Evolutionary conservation across 495 filamentous ascomycete species (phyloP), one percentile per base, ranked within the genome.

Genomic region (Penicillium lividum): DNA sequence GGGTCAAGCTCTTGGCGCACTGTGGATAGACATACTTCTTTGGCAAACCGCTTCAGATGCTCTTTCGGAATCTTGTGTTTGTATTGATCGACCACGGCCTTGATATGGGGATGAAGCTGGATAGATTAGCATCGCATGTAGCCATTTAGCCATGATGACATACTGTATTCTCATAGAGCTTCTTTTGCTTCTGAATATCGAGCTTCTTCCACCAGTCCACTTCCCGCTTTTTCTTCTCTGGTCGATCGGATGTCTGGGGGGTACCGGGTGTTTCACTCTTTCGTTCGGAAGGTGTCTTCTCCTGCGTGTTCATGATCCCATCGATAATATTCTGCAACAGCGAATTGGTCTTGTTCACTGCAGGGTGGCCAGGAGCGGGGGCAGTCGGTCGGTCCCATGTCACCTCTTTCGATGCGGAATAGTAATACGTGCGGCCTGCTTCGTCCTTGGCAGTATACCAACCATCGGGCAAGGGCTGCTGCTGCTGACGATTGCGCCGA

Each of bases 161-260:
- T 78, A 94, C 91, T 16, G 92, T 93, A 66, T 91, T 92, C 69
- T 96, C 92, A 62, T 96, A 97, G 4, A 95, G 77, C 74, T 91
- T 95, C 82, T 90, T 93, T 70, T 92, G 88, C 72, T 96, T 96
- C 53, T 96, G 91, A 59, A 90, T 76, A 16, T 86, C 79, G 54
- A 87, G 82, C 65, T 81, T 86, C 61, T 85, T 82, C 93, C 93
- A 98, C 71, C 90, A 93, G 55, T 94, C 90, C 36, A 70, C 72
- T 7, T 75, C 73, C 57, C 84, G 83, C 53, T 54, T 59, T 47
- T 86, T 89, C 51, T 82, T 82, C 54, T 88, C 84, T 44, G 85
- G 83, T 5, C 80, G 79, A 11, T 83, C 82, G 27, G 77, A 81
- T 5, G 61, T 70, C 47, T 80, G 77, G 1, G 81, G 80, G 5